Conservation (phyloP, 139 green algal species). For the Microglena sp. region DNA sequence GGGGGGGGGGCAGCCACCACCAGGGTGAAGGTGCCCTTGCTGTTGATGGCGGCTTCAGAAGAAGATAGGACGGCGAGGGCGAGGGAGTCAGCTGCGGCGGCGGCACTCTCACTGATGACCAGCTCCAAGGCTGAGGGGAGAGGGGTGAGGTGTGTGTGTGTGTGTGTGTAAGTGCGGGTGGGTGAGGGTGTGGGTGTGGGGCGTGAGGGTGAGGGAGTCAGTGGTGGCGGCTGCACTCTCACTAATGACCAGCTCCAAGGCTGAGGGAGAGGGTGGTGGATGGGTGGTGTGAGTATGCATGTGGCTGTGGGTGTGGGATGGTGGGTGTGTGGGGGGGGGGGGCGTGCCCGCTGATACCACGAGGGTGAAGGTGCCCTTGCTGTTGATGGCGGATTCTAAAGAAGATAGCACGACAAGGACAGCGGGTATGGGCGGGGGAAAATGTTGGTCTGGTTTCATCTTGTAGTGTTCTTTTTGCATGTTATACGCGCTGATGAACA, state of each 20-base stretch:
- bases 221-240: neutral
- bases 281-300: no score
- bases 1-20: neutral
- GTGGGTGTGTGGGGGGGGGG: no score
- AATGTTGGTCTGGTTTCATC: no score
- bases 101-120: neutral
- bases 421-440: no score
- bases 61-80: conserved; percentile 33
- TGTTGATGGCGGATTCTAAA: conserved; percentile 45
- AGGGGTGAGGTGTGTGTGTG: no score
- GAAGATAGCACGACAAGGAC: conserved; percentile 33
- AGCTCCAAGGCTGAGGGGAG: no score
- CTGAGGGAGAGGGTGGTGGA: no score
- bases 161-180: no score
- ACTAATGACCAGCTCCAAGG: neutral
- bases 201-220: conserved; percentile 22
- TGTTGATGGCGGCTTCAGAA: conserved; percentile 45
- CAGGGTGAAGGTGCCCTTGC: conserved; percentile 28
- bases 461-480: neutral
- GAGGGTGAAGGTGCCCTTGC: conserved; percentile 28
- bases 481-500: neutral
- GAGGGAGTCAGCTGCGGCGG: conserved; percentile 11
- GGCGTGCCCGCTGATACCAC: neutral
- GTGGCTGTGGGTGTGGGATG: no score
- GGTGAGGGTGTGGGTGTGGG: no score